Evolutionary conservation across 2,329 filamentous ascomycete genomes (phyloP).

Genomic region (Didymella segeticola): DNA sequence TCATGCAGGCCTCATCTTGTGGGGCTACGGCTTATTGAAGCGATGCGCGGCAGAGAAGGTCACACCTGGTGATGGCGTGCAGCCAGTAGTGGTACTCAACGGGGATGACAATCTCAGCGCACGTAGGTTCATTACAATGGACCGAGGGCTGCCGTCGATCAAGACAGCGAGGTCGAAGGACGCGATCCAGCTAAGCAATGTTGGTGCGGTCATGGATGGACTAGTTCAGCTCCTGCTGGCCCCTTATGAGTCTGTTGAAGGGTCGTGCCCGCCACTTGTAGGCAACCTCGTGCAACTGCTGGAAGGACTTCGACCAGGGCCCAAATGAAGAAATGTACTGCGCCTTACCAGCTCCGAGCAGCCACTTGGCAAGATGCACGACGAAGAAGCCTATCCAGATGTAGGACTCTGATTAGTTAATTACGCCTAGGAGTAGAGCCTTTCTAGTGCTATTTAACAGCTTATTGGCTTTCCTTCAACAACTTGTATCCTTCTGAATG

Average conservation of each 20-base stretch:
- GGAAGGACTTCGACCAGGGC: conserved; percentile 64
- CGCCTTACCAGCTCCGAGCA: no score
- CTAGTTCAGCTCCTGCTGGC: conserved; percentile 65
- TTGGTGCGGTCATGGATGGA: conserved; percentile 65
- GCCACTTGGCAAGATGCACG: no score
- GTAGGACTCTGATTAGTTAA: no score
- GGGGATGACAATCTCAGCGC: conserved; percentile 60
- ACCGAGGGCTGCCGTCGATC: conserved; percentile 62
- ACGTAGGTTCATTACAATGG: conserved; percentile 64
- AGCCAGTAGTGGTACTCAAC: conserved; percentile 58
- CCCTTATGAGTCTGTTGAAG: conserved; percentile 49
- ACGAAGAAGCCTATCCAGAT: no score
- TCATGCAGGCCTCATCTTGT: conserved; percentile 71
- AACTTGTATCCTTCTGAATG: no score
- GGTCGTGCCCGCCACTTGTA: conserved; percentile 63
- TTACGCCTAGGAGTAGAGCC: no score
- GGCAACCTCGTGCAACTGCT: conserved; percentile 72
- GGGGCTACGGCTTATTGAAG: conserved; percentile 69
- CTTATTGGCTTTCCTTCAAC: no score
- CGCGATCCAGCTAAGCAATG: conserved; percentile 58
- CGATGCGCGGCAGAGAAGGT: conserved; percentile 36
- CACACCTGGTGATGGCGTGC: conserved; percentile 35
- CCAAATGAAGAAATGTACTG: conserved; percentile 29
- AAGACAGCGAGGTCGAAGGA: conserved; percentile 34
- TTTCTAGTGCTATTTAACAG: no score